These are phyloP conservation scores for Iberis amara DNA, from an alignment of 441 rosid genomes.

Conservation along the genomic window DNA sequence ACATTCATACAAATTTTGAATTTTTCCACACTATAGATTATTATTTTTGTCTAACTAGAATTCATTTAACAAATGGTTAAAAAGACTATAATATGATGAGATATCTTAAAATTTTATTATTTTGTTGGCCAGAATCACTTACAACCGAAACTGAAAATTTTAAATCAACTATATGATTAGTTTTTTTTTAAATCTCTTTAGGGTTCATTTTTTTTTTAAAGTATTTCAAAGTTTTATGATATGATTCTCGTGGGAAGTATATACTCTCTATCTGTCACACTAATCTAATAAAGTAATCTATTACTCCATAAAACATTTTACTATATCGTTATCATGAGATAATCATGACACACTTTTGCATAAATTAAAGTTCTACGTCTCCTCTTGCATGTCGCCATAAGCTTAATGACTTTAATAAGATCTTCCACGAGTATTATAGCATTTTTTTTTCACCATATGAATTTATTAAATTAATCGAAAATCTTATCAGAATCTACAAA, in stretches of 20 bases:
- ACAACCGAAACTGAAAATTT: too few relatives aligned
- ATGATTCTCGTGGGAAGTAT: constrained; percentile 21
- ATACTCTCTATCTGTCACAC: constrained; percentile 10
- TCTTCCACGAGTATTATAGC: not conserved
- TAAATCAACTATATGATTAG: too few relatives aligned
- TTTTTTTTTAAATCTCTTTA: constrained; percentile 6
- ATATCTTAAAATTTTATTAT: constrained; percentile 25
- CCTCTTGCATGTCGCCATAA: not conserved
- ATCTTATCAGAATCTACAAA: too few relatives aligned
- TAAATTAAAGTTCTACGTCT: not conserved
- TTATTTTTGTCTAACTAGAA: too few relatives aligned
- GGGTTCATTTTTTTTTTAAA: constrained; percentile 33
- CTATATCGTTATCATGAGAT: constrained; percentile 34
- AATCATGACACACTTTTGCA: constrained; percentile 24
- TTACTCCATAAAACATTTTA: constrained; percentile 4
- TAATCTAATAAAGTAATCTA: not conserved
- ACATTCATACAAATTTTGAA: too few relatives aligned
- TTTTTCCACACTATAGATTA: not conserved
- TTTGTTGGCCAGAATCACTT: too few relatives aligned
- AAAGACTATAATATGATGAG: not conserved
- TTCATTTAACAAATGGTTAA: too few relatives aligned
- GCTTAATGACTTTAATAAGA: not conserved
- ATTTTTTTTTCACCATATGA: too few relatives aligned
- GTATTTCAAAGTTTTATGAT: constrained; percentile 22
- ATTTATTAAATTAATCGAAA: too few relatives aligned